Conservation (phyloP, 352 stramenopile species). For the Pythium utonaiense region DNA sequence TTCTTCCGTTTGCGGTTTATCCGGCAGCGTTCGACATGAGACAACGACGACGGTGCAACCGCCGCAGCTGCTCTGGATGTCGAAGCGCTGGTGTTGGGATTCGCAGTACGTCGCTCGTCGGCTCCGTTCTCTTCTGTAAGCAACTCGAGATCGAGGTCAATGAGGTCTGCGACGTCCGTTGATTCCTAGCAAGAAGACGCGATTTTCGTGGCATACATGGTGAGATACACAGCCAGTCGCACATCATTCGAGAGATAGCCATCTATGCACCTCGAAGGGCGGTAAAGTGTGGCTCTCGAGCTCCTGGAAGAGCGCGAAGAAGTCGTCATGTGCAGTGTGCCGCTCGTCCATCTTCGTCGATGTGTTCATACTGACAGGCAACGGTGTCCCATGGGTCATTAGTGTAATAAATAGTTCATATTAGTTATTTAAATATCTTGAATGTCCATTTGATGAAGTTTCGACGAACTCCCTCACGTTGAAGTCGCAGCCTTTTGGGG, state of each 20-base stretch:
- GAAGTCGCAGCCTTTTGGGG: too few relatives aligned
- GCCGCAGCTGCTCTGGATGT: neutral
- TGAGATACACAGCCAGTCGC: neutral
- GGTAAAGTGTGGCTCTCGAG: constrained; percentile 2
- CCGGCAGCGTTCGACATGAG: constrained; percentile 14
- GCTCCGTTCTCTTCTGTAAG: neutral
- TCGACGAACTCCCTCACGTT: too few relatives aligned
- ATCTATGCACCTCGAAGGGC: neutral
- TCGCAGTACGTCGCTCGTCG: neutral
- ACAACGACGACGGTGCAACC: neutral
- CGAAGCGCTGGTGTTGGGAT: neutral
- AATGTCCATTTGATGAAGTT: too few relatives aligned
- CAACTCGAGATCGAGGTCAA: neutral
- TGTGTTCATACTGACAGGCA: neutral
- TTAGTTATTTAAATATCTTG: neutral
- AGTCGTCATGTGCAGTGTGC: neutral
- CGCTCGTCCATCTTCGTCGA: neutral
- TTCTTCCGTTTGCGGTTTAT: constrained; percentile 22
- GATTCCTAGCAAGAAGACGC: neutral
- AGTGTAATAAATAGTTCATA: neutral
- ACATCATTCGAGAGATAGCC: neutral
- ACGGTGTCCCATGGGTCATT: neutral
- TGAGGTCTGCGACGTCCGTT: neutral
- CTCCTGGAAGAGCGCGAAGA: constrained; percentile 15
- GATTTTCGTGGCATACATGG: neutral